These are phyloP conservation scores for Pythium insidiosum DNA, from an alignment of 352 stramenopile species.

Conservation along the genomic window DNA sequence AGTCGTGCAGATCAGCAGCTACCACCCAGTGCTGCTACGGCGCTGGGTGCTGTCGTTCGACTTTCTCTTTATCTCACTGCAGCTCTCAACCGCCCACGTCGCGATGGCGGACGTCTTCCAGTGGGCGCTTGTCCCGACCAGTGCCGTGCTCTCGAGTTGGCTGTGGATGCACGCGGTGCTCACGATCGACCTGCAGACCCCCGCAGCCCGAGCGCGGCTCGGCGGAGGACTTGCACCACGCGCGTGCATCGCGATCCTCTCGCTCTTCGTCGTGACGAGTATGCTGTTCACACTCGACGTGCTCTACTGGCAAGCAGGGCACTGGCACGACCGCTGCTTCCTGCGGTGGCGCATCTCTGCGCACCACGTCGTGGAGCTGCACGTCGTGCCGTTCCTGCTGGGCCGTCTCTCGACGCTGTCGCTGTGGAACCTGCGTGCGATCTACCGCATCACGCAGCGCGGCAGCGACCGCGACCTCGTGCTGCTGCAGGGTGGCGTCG, in stretches of 20 bases:
- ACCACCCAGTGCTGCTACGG: slow-evolving; percentile 2
- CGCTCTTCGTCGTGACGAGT: not conserved
- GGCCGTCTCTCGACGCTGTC: slow-evolving; percentile 10
- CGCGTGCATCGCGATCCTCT: slow-evolving; percentile 3
- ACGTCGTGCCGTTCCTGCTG: slow-evolving; percentile 17
- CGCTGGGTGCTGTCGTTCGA: slow-evolving; percentile 18
- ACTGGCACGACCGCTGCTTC: slow-evolving; percentile 15
- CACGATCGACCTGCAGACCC: slow-evolving; percentile 17
- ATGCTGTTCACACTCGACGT: slow-evolving; percentile 4
- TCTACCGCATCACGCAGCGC: slow-evolving; percentile 12
- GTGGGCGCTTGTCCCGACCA: slow-evolving; percentile 5
- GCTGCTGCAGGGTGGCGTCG: slow-evolving; percentile 15
- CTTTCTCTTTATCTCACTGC: slow-evolving; percentile 23
- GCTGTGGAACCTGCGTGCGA: slow-evolving; percentile 13
- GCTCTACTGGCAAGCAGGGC: slow-evolving; percentile 3
- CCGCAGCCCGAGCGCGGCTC: slow-evolving; percentile 9
- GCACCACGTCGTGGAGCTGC: slow-evolving; percentile 2
- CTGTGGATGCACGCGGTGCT: slow-evolving; percentile 21
- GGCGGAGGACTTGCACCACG: slow-evolving; percentile 1
- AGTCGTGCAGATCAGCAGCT: not conserved
- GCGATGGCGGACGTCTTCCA: slow-evolving; percentile 20
- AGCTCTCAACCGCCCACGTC: slow-evolving; percentile 10
- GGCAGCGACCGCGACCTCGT: slow-evolving; percentile 12
- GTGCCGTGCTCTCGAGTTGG: slow-evolving; percentile 4
- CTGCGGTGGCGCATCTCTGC: not conserved